Percentiles rank a stretch among this genome's conserved stretches.
Evolutionary conservation across 2,329 filamentous ascomycete species (phyloP).

Genomic region (Coleophoma cylindrospora): DNA sequence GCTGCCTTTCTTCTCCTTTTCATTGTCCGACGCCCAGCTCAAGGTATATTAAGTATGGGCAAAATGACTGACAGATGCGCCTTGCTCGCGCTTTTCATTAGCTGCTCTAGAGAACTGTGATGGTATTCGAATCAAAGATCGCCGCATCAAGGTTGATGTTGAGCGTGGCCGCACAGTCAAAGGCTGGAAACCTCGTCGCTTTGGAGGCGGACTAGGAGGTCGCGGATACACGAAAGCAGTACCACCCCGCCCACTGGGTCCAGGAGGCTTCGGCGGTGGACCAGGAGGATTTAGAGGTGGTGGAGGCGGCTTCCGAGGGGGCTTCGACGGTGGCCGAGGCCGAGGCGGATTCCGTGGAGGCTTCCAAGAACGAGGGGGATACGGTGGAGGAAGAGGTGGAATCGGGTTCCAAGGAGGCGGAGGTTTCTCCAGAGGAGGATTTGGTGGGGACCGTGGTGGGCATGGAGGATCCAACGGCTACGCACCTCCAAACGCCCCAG

Average conservation of each 20-base stretch:
- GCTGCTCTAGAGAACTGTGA: constrained; percentile 85
- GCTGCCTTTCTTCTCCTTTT: constrained; percentile 31
- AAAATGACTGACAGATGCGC: constrained; percentile 66
- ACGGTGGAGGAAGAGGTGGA: constrained; percentile 39
- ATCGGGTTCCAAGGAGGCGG: constrained; percentile 24
- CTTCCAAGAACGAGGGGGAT: constrained; percentile 33
- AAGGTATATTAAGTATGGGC: constrained; percentile 47
- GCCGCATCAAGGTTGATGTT: constrained; percentile 89
- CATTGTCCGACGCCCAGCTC: constrained; percentile 18
- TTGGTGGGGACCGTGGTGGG: constrained; percentile 23
- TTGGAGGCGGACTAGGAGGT: constrained; percentile 88
- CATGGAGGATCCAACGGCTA: constrained; percentile 39
- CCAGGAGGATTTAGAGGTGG: constrained; percentile 33
- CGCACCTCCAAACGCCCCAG: constrained; percentile 53
- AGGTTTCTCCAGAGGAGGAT: constrained; percentile 24
- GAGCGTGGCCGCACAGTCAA: constrained; percentile 92
- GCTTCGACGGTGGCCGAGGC: constrained; percentile 35
- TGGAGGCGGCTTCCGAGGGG: constrained; percentile 23
- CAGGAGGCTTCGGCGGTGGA: constrained; percentile 53
- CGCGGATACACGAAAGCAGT: constrained; percentile 85
- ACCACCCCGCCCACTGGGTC: constrained; percentile 65
- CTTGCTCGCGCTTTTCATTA: constrained; percentile 56
- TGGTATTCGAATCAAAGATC: constrained; percentile 87
- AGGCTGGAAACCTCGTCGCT: constrained; percentile 86
- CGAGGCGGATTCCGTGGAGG: constrained; percentile 41